Base-by-base conservation (phyloP, 1,139 yeast species). In the Pichia sp. region DNA sequence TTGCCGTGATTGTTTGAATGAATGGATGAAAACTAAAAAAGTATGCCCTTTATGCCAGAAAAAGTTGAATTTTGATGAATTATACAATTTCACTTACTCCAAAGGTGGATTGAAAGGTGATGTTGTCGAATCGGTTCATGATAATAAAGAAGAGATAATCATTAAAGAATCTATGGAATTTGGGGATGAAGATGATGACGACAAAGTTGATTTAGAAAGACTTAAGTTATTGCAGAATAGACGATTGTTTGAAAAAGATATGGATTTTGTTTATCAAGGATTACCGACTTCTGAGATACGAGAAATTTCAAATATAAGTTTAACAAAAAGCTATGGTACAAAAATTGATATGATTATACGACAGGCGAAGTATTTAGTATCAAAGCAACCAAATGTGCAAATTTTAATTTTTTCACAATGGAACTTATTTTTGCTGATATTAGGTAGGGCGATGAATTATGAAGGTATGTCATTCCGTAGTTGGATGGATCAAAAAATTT, bases 381-480 rank as follows among this genome's bases (percentile, higher is more conserved):
- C 70, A 6, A 66, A 70, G 30, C 82, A 83, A 40, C 79, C 84
- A 0, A 62, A 68, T 1, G 87, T 80, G 2, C 97, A 90, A 61
- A 82, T 90, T 38, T 82, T 90, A 8, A 67, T 90, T 0, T 90
- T 86, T 59, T 87, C 96, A 30, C 97, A 89, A 61, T 89, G 95
- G 90, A 75, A 79, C 33, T 89, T 80, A 40, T 76, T 89, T 64
- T 64, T 92, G 42, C 74, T 72, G 38, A 71, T 87, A 20, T 62
- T 90, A 35, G 80, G 81, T 0, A 68, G 72, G n/a, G 94, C 96
- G 0, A 67, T 92, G 51, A 69, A 67, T 28, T 70, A 73, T 34
- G 80, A 84, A 46, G 74, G 73, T 6, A 72, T 90, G 24, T 60
- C 69, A 8, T 79, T 69, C 55, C 59, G 80, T 10, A 54, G 61